Base-by-base conservation (phyloP, 352 stramenopile species). In the Globisporangium camurandrum region DNA sequence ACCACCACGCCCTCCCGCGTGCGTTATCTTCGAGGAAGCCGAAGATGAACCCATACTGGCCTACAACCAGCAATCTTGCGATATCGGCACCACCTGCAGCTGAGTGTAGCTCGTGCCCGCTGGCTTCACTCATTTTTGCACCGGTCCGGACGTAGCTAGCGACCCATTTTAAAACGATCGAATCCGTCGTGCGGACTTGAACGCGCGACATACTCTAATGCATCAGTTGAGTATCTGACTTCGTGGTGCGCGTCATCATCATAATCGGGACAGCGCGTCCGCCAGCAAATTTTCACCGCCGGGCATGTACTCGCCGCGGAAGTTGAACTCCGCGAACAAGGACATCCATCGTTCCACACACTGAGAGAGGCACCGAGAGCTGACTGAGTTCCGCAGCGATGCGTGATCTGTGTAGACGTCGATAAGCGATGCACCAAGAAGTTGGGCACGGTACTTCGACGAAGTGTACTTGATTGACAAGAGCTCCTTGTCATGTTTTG, bases 281-380 rank as follows among this genome's bases (percentile, higher is more conserved):
- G n/a, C n/a, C n/a, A n/a, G n/a, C n/a, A n/a, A n/a, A n/a, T n/a
- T n/a, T n/a, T n/a, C n/a, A n/a, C n/a, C n/a, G n/a, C n/a, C n/a
- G n/a, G n/a, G n/a, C n/a, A n/a, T n/a, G n/a, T n/a, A n/a, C n/a
- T n/a, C 52, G 26, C 63, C 45, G 22, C 37, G 17, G 17, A 66
- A 62, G 28, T 62, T 68, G 47, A 60, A 64, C 24, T 68, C 55
- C 1, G 56, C 33, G 44, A 72, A 69, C 48, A 65, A 69, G 3
- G 57, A 54, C 1, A 67, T 33, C 49, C 61, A 69, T 12, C 57
- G 22, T 9, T 39, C 45, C 61, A 65, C 67, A 12, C 56, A 49
- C 19, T 67, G 43, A 16, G 46, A 57, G 41, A 66, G 38, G 26
- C 51, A 49, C 17, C 46, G 58, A 19, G 49, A 51, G 31, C 52